Conservation (phyloP, 1,139 yeast genomes). For the Pichia terricola region DNA sequence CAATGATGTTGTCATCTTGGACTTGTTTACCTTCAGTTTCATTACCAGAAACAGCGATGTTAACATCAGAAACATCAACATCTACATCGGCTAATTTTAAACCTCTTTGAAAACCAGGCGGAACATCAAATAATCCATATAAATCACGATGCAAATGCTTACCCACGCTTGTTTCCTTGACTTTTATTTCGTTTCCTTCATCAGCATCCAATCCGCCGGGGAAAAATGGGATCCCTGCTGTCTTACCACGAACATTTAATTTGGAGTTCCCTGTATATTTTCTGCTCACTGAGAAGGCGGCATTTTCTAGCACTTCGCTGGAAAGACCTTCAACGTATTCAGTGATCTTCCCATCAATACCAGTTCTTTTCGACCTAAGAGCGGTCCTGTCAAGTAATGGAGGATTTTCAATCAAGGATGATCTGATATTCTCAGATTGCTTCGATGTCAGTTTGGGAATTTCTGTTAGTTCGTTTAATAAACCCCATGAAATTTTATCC, state of each 20-base stretch:
- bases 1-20: neutral
- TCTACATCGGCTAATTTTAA: constrained; percentile 22
- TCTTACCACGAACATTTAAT: constrained; percentile 51
- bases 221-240: constrained; percentile 77
- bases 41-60: neutral
- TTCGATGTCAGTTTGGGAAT: constrained; percentile 29
- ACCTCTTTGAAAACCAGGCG: constrained; percentile 79
- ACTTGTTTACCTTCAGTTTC: neutral
- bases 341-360: constrained; percentile 61
- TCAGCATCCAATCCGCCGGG: constrained; percentile 68
- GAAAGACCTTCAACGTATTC: constrained; percentile 24
- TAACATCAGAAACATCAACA: constrained; percentile 1
- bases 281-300: constrained; percentile 66
- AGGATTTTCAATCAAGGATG: constrained; percentile 39
- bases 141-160: constrained; percentile 53
- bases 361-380: constrained; percentile 57
- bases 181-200: neutral
- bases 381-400: constrained; percentile 44
- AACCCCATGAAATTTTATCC: constrained; percentile 46
- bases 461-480: constrained; percentile 43
- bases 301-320: constrained; percentile 17
- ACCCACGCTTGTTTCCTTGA: constrained; percentile 24
- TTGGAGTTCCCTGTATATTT: constrained; percentile 55
- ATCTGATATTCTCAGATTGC: constrained; percentile 16
- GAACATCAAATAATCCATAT: constrained; percentile 69